These are phyloP conservation scores for Pichia sp. DNA, from an alignment of 1,139 yeast genomes.

Conservation along the genomic window DNA sequence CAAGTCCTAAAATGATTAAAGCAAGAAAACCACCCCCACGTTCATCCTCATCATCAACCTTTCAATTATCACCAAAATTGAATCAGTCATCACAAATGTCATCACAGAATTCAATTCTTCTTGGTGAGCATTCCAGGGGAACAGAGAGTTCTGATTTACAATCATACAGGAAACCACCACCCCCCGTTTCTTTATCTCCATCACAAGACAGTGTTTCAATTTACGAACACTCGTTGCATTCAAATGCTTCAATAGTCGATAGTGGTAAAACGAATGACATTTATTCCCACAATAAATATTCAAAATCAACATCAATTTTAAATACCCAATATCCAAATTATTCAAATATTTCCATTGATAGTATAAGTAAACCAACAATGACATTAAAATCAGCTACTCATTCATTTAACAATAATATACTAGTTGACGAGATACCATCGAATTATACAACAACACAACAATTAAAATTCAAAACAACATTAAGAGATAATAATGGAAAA, in stretches of 20 bases:
- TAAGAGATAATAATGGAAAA: conserved; percentile 48
- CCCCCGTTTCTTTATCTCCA: neutral
- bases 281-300: neutral
- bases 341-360: neutral
- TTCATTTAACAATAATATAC: neutral
- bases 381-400: neutral
- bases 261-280: neutral
- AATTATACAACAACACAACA: conserved; percentile 23
- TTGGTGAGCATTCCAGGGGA: neutral
- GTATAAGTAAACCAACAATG: neutral
- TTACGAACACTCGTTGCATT: neutral
- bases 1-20: neutral
- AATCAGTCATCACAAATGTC: neutral
- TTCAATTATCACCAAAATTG: neutral
- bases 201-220: neutral
- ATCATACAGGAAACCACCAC: neutral
- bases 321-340: neutral
- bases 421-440: conserved; percentile 1
- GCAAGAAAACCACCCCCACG: neutral
- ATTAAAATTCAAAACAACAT: conserved; percentile 53
- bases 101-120: neutral
- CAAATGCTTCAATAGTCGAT: neutral
- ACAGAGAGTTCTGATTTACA: neutral
- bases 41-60: neutral
- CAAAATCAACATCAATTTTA: conserved; percentile 5